Evolutionary conservation across 805 yeast genomes (phyloP), one percentile per base, ranked within the genome.

Genomic region (Kazachstania africana): DNA sequence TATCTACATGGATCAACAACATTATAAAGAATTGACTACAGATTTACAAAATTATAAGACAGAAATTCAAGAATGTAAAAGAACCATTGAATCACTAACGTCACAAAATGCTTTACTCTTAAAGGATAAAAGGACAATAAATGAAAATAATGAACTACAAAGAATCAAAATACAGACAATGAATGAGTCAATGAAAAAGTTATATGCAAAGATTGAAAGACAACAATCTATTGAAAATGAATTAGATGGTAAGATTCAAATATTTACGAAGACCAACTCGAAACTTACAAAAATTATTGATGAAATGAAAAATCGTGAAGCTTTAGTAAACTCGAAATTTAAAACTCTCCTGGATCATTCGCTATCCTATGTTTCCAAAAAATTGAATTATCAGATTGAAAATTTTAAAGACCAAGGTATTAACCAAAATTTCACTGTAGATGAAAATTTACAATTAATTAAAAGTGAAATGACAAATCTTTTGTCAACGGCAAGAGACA

Each of bases 1-100:
- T 2, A 64, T 80, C 16, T 75, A 62, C 45, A 55, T 81, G 66
- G 72, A 74, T 43, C 70, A 70, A 19, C 64, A 58, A 12, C 75
- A 75, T 47, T 77, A 77, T 43, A 67, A 66, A 30, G 69, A 67
- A 27, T 34, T 71, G 20, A 63, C 66, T 43, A 57, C 55, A 32
- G 70, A 69, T 32, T 50, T 66, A 12, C 73, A 69, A 35, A 69
- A 63, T 36, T 58, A 61, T 29, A 68, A 65, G 27, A 66, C 66
- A 2, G 74, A 71, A 40, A 54, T 67, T 8, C 63, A 62, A 24
- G 78, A 72, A 42, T 48, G 57, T 13, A 53, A 59, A 32, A 48
- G 72, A 29, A 54, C 53, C 6, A 59, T 58, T n/a, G 66, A 63
- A 15, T 49, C 58, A 5, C 38, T 69, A 16, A 48, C 48, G 19